Evolutionary conservation across 768 basidiomycete species (phyloP), one percentile per base, ranked within the genome.

Genomic region (Cystoderma amianthinum): DNA sequence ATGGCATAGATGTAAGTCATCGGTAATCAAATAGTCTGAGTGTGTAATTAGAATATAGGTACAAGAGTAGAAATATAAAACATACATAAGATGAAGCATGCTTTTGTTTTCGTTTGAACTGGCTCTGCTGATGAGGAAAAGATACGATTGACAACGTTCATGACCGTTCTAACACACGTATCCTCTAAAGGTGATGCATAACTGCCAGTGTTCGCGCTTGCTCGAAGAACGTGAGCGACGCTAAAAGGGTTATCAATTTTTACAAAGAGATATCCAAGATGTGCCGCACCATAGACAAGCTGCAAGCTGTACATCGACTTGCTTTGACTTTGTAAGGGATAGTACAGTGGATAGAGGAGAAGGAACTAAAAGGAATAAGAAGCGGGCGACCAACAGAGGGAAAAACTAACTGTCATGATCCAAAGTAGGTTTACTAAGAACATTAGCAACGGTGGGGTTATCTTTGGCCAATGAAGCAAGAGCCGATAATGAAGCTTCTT

Each of bases 61-160:
- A 30, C 28, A 9, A 37, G 17, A n/a, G n/a, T n/a, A n/a, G n/a
- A n/a, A n/a, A n/a, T n/a, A n/a, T 30, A 9, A 15, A 12, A 69
- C 80, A 11, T 44, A 91, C 87, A 80, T 0, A 95, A 60, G 12
- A 83, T 74, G 53, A 85, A 86, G 54, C 88, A 90, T 0, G 86
- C 82, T 54, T 74, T 82, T 1, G 77, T 78, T 23, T 75, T 69
- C 13, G 59, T 71, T 34, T 60, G 57, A 2, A 65, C 56, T 17
- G 61, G 53, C 37, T 79, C 74, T 1, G 49, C 45, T 3, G 51
- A 51, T 3, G 67, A 52, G 2, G 68, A 65, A 1, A 63, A 55
- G 16, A 88, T 60, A 3, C 78, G 71, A 46, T 80, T 83, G 22
- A 88, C 61, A 33, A 86, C 74, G 48, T 84, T 80, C 42, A 87